A percentile compares a stretch with the other conserved stretches of the same genome.
phyloP scores from a whole-genome alignment of 176 grass and related monocot genomes.

The Carex parvula region DNA sequence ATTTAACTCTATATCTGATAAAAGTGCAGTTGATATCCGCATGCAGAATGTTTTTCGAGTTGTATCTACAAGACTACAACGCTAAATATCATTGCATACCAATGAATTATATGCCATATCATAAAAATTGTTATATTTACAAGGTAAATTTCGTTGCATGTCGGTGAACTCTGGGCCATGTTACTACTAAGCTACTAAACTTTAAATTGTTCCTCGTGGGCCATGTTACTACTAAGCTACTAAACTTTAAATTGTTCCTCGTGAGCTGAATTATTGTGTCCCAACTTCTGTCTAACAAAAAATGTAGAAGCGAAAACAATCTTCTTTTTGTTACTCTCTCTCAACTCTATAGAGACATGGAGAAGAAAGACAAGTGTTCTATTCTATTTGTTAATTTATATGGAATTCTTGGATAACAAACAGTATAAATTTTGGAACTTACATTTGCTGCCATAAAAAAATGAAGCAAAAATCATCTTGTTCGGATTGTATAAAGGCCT shows the following conservation, averaged over 20 bases:
- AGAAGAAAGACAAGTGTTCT: background rate
- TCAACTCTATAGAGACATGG: no score
- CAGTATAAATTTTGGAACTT: constrained; percentile 5
- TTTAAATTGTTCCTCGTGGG: no score
- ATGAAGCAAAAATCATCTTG: background rate
- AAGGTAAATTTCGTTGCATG: background rate
- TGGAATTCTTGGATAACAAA: background rate
- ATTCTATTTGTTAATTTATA: background rate
- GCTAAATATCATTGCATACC: background rate
- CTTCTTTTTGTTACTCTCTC: no score
- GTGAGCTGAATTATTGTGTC: background rate
- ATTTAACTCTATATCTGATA: constrained; percentile 17
- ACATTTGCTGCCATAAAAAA: background rate
- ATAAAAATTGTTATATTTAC: no score
- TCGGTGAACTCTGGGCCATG: background rate
- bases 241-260: no score
- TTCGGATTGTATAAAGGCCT: background rate
- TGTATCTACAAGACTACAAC: background rate
- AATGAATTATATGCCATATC: background rate
- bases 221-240: no score
- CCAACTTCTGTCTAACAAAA: no score
- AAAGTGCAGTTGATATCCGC: background rate
- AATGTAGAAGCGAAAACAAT: no score
- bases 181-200: background rate
- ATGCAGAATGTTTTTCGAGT: background rate